phyloP scores from a whole-genome alignment of 441 rosid genomes.

The Corymbia citriodora region DNA sequence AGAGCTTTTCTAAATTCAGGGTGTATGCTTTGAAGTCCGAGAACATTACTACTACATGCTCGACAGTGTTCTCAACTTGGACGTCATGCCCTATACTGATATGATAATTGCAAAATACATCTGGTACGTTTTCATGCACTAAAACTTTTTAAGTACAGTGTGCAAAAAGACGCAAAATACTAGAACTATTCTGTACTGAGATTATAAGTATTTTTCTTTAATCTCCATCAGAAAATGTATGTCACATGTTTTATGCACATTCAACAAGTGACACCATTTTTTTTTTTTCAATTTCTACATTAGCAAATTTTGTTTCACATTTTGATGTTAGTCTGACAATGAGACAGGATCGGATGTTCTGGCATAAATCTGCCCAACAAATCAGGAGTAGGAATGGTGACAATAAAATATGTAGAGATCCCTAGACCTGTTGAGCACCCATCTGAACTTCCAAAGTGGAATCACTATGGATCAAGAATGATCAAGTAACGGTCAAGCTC shows the following conservation, averaged over 20 bases:
- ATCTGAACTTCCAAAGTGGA: constrained; percentile 96
- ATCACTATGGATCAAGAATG: constrained; percentile 88
- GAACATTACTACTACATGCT: constrained; percentile 55
- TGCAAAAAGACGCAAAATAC: background rate
- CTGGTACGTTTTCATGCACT: constrained; percentile 37
- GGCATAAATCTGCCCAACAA: constrained; percentile 79
- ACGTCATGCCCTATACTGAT: constrained; percentile 58
- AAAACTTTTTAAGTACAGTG: background rate
- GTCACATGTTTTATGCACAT: background rate
- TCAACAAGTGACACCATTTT: background rate
- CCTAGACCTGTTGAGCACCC: constrained; percentile 78
- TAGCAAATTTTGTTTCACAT: no score
- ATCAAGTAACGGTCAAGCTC: background rate
- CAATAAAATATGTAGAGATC: constrained; percentile 6
- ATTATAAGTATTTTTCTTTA: no score
- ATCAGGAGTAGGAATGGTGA: constrained; percentile 54
- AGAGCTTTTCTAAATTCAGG: constrained; percentile 38
- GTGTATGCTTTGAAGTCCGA: constrained; percentile 65
- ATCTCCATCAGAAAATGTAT: background rate
- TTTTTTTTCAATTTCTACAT: no score
- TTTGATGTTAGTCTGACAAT: background rate
- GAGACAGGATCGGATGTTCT: constrained; percentile 76
- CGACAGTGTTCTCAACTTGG: constrained; percentile 71
- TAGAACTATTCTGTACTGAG: background rate
- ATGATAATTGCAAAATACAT: constrained; percentile 82